Evolutionary conservation across 2,329 filamentous ascomycete species (phyloP).

Genomic region (Penicillium italicum): DNA sequence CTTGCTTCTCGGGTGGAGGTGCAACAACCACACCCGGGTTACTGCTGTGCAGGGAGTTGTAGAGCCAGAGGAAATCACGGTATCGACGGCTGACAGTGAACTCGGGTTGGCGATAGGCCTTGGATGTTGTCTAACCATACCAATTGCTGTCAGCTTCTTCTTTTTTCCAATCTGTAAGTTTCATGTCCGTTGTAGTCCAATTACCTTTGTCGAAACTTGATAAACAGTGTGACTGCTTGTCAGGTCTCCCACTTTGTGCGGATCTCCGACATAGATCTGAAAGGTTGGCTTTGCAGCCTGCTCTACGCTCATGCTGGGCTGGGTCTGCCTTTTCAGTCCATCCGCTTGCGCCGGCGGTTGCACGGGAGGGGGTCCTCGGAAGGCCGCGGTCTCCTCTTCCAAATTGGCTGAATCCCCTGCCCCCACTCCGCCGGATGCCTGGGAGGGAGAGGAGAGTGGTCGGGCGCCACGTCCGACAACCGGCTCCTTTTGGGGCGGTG

Average conservation of each 20-base stretch:
- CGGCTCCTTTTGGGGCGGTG: constrained; percentile 59
- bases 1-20: constrained; percentile 95
- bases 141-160: not conserved
- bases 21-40: constrained; percentile 94
- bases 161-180: not conserved
- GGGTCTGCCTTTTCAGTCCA: constrained; percentile 50
- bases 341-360: constrained; percentile 48
- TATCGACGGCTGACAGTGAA: constrained; percentile 93
- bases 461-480: constrained; percentile 36
- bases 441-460: constrained; percentile 41
- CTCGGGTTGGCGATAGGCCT: constrained; percentile 87
- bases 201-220: constrained; percentile 85
- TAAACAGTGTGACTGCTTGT: constrained; percentile 98
- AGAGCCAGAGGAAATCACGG: constrained; percentile 96
- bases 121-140: constrained; percentile 72
- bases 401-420: constrained; percentile 66
- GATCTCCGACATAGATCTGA: constrained; percentile 87
- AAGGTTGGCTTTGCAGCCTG: constrained; percentile 91
- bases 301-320: constrained; percentile 84
- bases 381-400: constrained; percentile 65
- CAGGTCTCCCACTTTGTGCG: constrained; percentile 94
- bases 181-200: constrained; percentile 12
- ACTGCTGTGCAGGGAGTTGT: constrained; percentile 88
- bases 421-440: constrained; percentile 48
- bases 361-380: constrained; percentile 60